Base-by-base conservation (phyloP, 495 filamentous ascomycete species). In the Astrothelium macrocarpum region DNA sequence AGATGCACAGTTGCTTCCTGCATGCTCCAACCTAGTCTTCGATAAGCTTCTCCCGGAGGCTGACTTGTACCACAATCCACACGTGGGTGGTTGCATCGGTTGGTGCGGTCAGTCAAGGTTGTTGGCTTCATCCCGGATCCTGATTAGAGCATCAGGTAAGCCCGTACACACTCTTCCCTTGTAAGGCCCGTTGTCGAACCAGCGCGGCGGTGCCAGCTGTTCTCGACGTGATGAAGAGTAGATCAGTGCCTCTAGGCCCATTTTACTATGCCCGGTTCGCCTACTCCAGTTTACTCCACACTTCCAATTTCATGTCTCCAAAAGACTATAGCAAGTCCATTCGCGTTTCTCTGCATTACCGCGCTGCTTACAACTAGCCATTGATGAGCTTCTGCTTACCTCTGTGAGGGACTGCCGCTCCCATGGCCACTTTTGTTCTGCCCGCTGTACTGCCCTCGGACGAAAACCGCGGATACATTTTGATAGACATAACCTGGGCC, bases 361-460 rank as follows among this genome's bases (percentile, higher is more conserved):
- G n/a, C 3, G 11, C 9, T 18, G 43, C 3, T 18, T 49, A 4
- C n/a, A 20, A 20, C 25, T 56, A 26, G 49, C 49, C 49, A 16
- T 29, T 56, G 25, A 56, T 56, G 49, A 56, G 2, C 49, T 56
- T 16, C 29, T 16, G 7, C 20, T 9, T 16, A n/a, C 49, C 20
- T 16, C 25, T 29, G 7, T 1, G 9, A 29, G 25, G 16, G 49
- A 20, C 11, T 20, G 5, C 49, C 5, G 49, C 49, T 56, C 25
- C 25, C 5, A 56, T 56, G 49, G 49, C 20, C 29, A 3, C 25
- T 26, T 56, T 62, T 10, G 42, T 43, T 10, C 28, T 53, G 43
- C 61, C 61, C 32, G 61, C 39, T 7, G 42, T 53, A 31, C 31
- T 62, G n/a, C 61, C 61, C 3, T 28, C 61, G 11, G 23, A 62